Percentiles rank a stretch among this genome's conserved stretches.
phyloP scores from a whole-genome alignment of 495 filamentous ascomycete genomes.

The Annulohypoxylon nitens region DNA sequence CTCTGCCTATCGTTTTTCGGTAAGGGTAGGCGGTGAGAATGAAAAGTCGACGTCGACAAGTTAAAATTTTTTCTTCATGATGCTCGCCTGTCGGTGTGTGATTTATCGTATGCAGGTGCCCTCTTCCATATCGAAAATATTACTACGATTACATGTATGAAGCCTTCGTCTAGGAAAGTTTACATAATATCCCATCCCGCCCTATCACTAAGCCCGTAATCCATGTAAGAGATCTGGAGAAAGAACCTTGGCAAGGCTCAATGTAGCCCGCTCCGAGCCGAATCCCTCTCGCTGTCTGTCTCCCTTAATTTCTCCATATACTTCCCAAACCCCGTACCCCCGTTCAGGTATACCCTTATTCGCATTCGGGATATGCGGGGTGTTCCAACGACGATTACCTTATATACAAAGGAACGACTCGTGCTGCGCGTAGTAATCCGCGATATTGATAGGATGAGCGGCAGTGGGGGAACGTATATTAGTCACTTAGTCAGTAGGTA shows the following conservation, averaged over 20 bases:
- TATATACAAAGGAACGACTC: slow-evolving; percentile 13
- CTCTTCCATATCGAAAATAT: slow-evolving; percentile 42
- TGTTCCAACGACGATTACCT: slow-evolving; percentile 34
- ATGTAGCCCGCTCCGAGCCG: slow-evolving; percentile 43
- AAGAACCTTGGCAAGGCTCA: slow-evolving; percentile 40
- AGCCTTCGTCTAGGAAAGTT: slow-evolving; percentile 6
- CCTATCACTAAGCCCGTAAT: slow-evolving; percentile 24
- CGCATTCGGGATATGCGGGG: slow-evolving; percentile 43
- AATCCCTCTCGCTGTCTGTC: slow-evolving; percentile 22
- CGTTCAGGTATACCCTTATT: slow-evolving; percentile 14
- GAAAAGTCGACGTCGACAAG: slow-evolving; percentile 16
- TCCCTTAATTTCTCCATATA: slow-evolving; percentile 44
- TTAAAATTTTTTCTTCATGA: slow-evolving; percentile 21
- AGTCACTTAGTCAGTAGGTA: slow-evolving; percentile 33
- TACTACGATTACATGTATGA: slow-evolving; percentile 36
- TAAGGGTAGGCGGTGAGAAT: slow-evolving; percentile 36
- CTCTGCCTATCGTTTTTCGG: not conserved
- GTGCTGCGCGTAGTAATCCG: slow-evolving; percentile 46
- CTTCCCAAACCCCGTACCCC: slow-evolving; percentile 11
- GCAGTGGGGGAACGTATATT: slow-evolving; percentile 35
- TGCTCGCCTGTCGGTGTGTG: slow-evolving; percentile 24
- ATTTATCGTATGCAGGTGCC: slow-evolving; percentile 32
- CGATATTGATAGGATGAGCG: slow-evolving; percentile 24
- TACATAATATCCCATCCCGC: slow-evolving; percentile 25
- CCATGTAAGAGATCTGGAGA: slow-evolving; percentile 30